phyloP scores from a whole-genome alignment of 2,329 filamentous ascomycete genomes.

The Xylaria sp. region DNA sequence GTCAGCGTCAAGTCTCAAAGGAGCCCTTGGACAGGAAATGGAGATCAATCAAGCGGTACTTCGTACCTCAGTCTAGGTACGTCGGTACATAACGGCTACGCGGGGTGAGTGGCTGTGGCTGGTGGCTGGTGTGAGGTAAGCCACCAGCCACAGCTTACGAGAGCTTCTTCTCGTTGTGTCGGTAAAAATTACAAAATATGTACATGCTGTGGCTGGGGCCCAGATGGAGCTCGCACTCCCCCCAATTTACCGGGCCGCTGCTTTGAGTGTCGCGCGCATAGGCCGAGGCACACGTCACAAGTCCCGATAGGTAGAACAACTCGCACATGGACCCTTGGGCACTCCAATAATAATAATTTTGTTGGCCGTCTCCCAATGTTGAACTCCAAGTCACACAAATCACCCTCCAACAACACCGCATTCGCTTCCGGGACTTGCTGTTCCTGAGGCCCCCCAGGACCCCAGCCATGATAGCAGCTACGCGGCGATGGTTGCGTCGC shows the following conservation, averaged over 20 bases:
- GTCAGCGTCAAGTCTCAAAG: neutral
- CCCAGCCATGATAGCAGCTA: constrained; percentile 65
- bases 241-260: neutral
- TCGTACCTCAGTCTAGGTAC: too few relatives aligned
- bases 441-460: constrained; percentile 15
- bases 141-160: too few relatives aligned
- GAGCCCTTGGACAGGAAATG: too few relatives aligned
- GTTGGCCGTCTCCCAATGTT: constrained; percentile 11
- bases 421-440: constrained; percentile 6
- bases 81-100: too few relatives aligned
- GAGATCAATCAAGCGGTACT: neutral
- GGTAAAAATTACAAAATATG: too few relatives aligned
- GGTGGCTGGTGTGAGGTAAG: too few relatives aligned
- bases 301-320: neutral
- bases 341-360: constrained; percentile 14
- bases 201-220: too few relatives aligned
- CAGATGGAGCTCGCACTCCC: neutral
- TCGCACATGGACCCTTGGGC: neutral
- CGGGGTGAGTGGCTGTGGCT: neutral
- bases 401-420: neutral
- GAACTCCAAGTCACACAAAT: constrained; percentile 17
- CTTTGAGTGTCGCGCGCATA: constrained; percentile 25
- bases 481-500: constrained; percentile 87
- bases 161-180: too few relatives aligned
- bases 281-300: constrained; percentile 37